A percentile compares a stretch with the other conserved stretches of the same genome.
Evolutionary conservation across 2,329 filamentous ascomycete species (phyloP).

Genomic region (Penicillium janthinellum): DNA sequence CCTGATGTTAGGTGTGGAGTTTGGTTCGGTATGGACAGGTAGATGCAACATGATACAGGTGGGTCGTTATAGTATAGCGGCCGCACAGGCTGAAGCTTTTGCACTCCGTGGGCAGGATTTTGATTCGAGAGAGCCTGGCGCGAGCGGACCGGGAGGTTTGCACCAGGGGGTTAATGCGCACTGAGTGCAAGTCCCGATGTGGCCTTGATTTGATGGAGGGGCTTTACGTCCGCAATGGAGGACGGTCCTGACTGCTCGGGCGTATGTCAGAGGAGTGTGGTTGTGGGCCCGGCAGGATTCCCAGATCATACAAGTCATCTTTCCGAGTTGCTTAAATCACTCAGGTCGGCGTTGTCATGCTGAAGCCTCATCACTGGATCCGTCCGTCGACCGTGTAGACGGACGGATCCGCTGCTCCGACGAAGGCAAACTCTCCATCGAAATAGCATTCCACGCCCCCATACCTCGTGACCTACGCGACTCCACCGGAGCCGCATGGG

Average conservation of each 20-base stretch:
- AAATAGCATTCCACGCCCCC: slow-evolving; percentile 29
- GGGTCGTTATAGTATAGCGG: background rate
- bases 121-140: background rate
- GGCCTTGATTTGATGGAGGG: background rate
- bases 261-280: background rate
- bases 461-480: slow-evolving; percentile 13
- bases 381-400: slow-evolving; percentile 17
- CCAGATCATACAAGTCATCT: background rate
- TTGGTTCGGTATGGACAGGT: background rate
- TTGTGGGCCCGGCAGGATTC: background rate
- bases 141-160: background rate
- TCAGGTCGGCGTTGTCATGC: background rate
- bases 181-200: background rate
- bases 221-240: background rate
- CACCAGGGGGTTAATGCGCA: background rate
- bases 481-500: slow-evolving; percentile 33
- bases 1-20: background rate
- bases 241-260: background rate
- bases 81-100: background rate
- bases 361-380: slow-evolving; percentile 11
- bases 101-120: background rate
- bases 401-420: slow-evolving; percentile 28
- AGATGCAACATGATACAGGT: background rate
- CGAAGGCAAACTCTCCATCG: slow-evolving; percentile 32
- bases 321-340: too few species aligned